phyloP scores from a whole-genome alignment of 2,329 filamentous ascomycete genomes.

The Ascocoryne sarcoides region DNA sequence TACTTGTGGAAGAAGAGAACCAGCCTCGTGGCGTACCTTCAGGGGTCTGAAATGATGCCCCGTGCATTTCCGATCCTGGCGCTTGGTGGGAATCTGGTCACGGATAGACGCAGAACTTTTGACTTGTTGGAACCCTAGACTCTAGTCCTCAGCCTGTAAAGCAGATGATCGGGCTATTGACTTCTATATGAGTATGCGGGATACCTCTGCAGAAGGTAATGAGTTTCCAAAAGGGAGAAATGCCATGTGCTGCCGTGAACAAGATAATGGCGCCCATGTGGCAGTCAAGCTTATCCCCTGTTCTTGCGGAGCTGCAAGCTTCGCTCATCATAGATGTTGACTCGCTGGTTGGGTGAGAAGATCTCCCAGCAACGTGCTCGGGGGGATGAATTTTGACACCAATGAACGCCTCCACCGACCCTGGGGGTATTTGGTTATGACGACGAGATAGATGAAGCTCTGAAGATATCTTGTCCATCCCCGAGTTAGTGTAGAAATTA shows the following conservation, averaged over 20 bases:
- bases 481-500: too few relatives aligned
- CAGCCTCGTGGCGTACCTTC: slow-evolving; percentile 3
- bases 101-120: background rate
- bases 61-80: slow-evolving; percentile 6
- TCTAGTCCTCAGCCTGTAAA: too few relatives aligned
- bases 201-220: slow-evolving; percentile 2
- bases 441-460: too few relatives aligned
- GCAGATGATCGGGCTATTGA: too few relatives aligned
- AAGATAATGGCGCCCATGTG: slow-evolving; percentile 15
- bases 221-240: background rate
- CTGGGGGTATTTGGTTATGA: too few relatives aligned
- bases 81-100: slow-evolving; percentile 3
- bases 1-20: too few relatives aligned
- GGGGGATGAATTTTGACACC: slow-evolving; percentile 17
- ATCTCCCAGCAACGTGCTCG: slow-evolving; percentile 1
- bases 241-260: slow-evolving; percentile 2
- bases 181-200: too few relatives aligned
- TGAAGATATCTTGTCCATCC: too few relatives aligned
- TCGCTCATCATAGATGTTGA: slow-evolving; percentile 5
- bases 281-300: slow-evolving; percentile 19
- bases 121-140: too few relatives aligned
- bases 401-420: slow-evolving; percentile 14
- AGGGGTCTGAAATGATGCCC: slow-evolving; percentile 6
- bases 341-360: slow-evolving; percentile 1
- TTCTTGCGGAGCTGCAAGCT: background rate